Evolutionary conservation across 371 early-diverging fungal species (phyloP).

Genomic region (Haplosporangium sp.): DNA sequence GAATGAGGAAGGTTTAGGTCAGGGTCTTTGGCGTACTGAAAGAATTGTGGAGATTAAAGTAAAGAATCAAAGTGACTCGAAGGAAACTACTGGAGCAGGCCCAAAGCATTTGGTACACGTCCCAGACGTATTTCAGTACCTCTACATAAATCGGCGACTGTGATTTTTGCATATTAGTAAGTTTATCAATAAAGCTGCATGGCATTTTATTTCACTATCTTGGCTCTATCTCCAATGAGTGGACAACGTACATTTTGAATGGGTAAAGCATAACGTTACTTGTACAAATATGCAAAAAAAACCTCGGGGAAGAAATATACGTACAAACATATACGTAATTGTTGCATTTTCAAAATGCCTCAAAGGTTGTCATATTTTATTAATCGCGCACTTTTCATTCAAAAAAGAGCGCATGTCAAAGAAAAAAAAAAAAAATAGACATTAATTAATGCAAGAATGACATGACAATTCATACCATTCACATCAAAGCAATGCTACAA

Average conservation of each 20-base stretch:
- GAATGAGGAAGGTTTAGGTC: constrained; percentile 14
- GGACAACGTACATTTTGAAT: no score
- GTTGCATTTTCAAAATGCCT: constrained; percentile 13
- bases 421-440: not conserved
- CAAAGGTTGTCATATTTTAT: not conserved
- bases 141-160: constrained; percentile 37
- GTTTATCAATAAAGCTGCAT: not conserved
- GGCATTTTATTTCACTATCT: not conserved
- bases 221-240: no score
- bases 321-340: not conserved
- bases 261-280: no score
- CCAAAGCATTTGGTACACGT: constrained; percentile 12
- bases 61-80: not conserved
- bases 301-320: no score
- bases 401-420: not conserved
- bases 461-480: not conserved
- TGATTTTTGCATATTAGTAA: not conserved
- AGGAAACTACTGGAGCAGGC: not conserved
- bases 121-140: constrained; percentile 37
- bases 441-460: not conserved
- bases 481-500: no score
- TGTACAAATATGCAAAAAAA: no score
- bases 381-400: constrained; percentile 5
- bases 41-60: constrained; percentile 29
- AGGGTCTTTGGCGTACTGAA: constrained; percentile 36